phyloP scores from a whole-genome alignment of 345 rosid genomes.

The Bruguiera parviflora region DNA sequence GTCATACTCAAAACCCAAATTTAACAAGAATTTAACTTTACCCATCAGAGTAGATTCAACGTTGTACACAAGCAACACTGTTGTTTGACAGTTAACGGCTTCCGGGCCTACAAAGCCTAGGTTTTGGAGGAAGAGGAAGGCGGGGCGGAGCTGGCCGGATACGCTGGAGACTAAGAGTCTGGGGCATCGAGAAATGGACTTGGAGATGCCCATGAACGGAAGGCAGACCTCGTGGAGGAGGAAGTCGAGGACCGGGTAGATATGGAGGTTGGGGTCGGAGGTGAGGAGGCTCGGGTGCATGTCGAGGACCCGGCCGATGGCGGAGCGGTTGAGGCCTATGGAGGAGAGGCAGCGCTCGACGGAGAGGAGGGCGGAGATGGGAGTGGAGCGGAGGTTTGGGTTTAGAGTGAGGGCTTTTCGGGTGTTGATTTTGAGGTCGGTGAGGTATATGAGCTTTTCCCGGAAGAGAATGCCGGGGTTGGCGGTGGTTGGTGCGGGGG shows the following conservation, averaged over 20 bases:
- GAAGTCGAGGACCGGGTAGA: constrained; percentile 44
- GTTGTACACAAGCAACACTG: constrained; percentile 56
- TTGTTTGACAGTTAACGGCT: constrained; percentile 46
- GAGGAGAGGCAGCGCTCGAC: constrained; percentile 57
- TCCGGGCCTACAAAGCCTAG: constrained; percentile 54
- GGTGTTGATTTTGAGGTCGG: constrained; percentile 57
- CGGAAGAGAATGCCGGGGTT: constrained; percentile 71
- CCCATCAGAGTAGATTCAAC: constrained; percentile 55
- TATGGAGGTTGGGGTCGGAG: constrained; percentile 46
- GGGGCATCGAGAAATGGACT: constrained; percentile 65
- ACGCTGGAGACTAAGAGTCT: constrained; percentile 54
- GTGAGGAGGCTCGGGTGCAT: constrained; percentile 74
- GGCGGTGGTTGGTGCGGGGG: constrained; percentile 11
- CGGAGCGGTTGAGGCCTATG: constrained; percentile 55
- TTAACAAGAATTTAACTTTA: constrained; percentile 50
- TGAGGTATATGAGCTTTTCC: constrained; percentile 62
- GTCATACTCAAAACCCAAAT: constrained; percentile 43
- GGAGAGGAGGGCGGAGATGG: constrained; percentile 64
- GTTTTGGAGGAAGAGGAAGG: constrained; percentile 43
- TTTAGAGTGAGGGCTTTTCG: constrained; percentile 62
- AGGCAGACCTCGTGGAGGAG: constrained; percentile 55
- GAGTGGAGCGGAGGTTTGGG: constrained; percentile 71
- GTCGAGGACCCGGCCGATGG: constrained; percentile 73
- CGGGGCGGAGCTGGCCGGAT: constrained; percentile 53
- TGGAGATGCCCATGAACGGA: constrained; percentile 44